Evolutionary conservation across 768 basidiomycete genomes (phyloP).

Genomic region (Zangia roseola): DNA sequence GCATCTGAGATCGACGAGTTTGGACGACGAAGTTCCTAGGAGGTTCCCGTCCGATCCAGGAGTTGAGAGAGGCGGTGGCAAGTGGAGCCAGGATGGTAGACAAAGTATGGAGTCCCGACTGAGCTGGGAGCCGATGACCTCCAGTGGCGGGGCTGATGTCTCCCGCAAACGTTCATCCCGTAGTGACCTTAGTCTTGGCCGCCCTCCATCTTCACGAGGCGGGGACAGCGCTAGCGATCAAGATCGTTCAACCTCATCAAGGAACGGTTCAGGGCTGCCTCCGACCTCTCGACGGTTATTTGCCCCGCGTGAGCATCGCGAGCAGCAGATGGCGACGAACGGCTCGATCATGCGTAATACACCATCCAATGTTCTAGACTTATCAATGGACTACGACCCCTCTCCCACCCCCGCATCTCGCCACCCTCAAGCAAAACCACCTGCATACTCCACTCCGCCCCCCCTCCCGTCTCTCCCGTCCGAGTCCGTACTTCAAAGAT

Average conservation of each 20-base stretch:
- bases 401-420: slow-evolving; percentile 47
- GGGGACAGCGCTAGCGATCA: slow-evolving; percentile 28
- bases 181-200: slow-evolving; percentile 19
- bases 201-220: slow-evolving; percentile 27
- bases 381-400: slow-evolving; percentile 39
- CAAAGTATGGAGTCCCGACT: slow-evolving; percentile 48
- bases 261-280: slow-evolving; percentile 22
- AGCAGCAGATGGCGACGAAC: slow-evolving; percentile 32
- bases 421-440: slow-evolving; percentile 34
- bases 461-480: slow-evolving; percentile 61
- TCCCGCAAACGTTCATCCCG: slow-evolving; percentile 28
- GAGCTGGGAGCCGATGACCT: slow-evolving; percentile 42
- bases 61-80: slow-evolving; percentile 39
- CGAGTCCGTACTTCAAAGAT: slow-evolving; percentile 41
- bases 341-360: slow-evolving; percentile 17
- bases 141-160: slow-evolving; percentile 21
- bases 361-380: slow-evolving; percentile 28
- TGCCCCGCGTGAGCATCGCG: slow-evolving; percentile 55
- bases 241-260: slow-evolving; percentile 24
- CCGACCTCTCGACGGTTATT: slow-evolving; percentile 51
- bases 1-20: slow-evolving; percentile 50
- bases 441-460: slow-evolving; percentile 53
- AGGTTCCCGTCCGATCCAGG: slow-evolving; percentile 34
- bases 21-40: slow-evolving; percentile 48
- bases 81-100: slow-evolving; percentile 55